These are phyloP conservation scores for Gyromitra esculenta DNA, from an alignment of 2,329 filamentous ascomycete species.

Conservation along the genomic window DNA sequence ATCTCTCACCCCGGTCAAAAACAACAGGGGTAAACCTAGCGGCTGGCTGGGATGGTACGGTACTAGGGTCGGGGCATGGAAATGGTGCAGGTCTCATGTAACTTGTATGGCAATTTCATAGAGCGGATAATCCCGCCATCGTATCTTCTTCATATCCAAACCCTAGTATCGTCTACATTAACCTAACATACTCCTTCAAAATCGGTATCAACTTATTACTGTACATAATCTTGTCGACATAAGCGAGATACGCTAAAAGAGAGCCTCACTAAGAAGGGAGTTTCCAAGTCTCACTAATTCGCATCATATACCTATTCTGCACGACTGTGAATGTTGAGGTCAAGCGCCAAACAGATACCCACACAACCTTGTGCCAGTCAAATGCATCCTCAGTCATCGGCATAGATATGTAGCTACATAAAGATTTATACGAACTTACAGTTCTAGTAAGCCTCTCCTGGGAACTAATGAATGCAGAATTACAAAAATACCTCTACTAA, in stretches of 20 bases:
- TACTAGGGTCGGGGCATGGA: not conserved
- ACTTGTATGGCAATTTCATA: not conserved
- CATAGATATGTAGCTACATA: no score
- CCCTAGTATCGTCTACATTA: not conserved
- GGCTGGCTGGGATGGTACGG: constrained; percentile 25
- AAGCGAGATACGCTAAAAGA: constrained; percentile 13
- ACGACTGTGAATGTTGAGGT: no score
- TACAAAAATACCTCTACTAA: no score
- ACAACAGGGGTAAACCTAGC: constrained; percentile 41
- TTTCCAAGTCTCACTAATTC: no score
- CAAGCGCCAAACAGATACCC: no score
- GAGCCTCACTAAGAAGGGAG: no score
- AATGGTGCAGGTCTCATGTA: not conserved
- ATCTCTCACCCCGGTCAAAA: constrained; percentile 41
- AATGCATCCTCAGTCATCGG: no score
- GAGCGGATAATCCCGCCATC: constrained; percentile 4
- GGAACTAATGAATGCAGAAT: no score
- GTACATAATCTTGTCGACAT: constrained; percentile 17
- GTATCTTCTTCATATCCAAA: not conserved
- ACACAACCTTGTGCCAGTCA: no score
- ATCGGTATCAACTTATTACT: constrained; percentile 1
- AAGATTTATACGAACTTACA: no score
- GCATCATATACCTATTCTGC: no score
- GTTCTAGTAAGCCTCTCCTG: no score
- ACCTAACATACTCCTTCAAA: constrained; percentile 12